A percentile compares a stretch with the other conserved stretches of the same genome.
phyloP scores from a whole-genome alignment of 2,329 filamentous ascomycete species.

The Fusarium lateritium region DNA sequence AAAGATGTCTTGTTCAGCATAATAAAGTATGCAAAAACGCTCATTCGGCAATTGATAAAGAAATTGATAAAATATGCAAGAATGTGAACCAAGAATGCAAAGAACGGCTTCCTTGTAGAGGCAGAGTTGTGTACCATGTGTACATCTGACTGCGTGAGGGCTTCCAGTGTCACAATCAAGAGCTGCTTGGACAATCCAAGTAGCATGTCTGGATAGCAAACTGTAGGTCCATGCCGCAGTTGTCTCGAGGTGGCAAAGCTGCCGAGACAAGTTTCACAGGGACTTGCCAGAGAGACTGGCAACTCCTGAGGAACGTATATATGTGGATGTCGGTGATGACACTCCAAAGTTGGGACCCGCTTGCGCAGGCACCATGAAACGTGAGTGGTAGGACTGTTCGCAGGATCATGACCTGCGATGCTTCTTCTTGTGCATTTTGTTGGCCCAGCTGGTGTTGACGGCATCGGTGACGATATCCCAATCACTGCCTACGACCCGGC shows the following conservation, averaged over 20 bases:
- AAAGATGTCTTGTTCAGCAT: conserved; percentile 20
- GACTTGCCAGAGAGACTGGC: conserved; percentile 29
- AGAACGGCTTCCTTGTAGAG: conserved; percentile 25
- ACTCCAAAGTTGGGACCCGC: conserved; percentile 42
- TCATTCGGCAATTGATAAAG: not conserved
- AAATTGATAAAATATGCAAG: not conserved
- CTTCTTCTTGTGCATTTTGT: conserved; percentile 58
- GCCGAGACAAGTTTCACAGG: conserved; percentile 41
- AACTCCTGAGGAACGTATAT: conserved; percentile 53
- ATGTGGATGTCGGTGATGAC: conserved; percentile 41
- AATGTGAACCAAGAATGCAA: conserved; percentile 14
- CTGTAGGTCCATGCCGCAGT: conserved; percentile 6
- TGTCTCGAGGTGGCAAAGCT: conserved; percentile 32
- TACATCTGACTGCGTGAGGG: not conserved
- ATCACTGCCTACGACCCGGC: conserved; percentile 59
- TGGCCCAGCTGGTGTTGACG: conserved; percentile 65
- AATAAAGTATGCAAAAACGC: conserved; percentile 11
- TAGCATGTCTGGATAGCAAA: conserved; percentile 12
- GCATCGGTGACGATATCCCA: conserved; percentile 60
- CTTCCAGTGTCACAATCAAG: conserved; percentile 2
- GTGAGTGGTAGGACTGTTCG: conserved; percentile 39
- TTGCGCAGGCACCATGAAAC: conserved; percentile 43
- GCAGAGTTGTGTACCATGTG: conserved; percentile 1
- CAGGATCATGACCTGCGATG: conserved; percentile 37
- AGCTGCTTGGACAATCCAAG: conserved; percentile 1